These are phyloP conservation scores for Fusarium sp. DNA, from an alignment of 2,329 filamentous ascomycete species.

Conservation along the genomic window DNA sequence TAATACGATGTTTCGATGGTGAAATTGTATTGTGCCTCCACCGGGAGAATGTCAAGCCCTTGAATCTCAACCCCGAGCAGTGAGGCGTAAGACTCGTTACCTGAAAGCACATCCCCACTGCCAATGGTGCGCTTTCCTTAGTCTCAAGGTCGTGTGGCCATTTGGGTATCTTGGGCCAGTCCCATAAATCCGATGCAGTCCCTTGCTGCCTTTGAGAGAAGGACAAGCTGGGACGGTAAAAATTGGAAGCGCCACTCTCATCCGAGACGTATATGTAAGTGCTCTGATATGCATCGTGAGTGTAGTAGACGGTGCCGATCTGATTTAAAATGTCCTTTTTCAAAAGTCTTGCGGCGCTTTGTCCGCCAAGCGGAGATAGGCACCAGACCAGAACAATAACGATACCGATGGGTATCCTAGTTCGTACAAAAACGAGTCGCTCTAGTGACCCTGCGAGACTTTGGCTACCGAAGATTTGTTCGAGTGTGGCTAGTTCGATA, in stretches of 20 bases:
- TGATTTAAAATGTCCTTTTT: background rate
- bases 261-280: no score
- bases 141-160: background rate
- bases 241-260: no score
- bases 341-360: slow-evolving; percentile 7
- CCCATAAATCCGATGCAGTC: slow-evolving; percentile 8
- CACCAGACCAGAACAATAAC: slow-evolving; percentile 4
- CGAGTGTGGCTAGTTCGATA: slow-evolving; percentile 6
- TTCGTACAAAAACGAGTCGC: slow-evolving; percentile 6
- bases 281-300: no score
- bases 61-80: background rate
- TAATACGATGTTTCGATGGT: background rate
- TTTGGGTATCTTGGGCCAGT: slow-evolving; percentile 13
- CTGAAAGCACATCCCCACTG: background rate
- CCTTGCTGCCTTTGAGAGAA: background rate
- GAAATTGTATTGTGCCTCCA: background rate
- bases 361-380: slow-evolving; percentile 17
- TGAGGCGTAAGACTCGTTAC: background rate
- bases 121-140: background rate
- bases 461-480: slow-evolving; percentile 26
- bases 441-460: slow-evolving; percentile 14
- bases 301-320: background rate
- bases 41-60: background rate
- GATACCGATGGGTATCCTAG: background rate
- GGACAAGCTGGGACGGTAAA: background rate